Conservation (phyloP, 2,329 filamentous ascomycete genomes). For the Penicillium janthinellum region DNA sequence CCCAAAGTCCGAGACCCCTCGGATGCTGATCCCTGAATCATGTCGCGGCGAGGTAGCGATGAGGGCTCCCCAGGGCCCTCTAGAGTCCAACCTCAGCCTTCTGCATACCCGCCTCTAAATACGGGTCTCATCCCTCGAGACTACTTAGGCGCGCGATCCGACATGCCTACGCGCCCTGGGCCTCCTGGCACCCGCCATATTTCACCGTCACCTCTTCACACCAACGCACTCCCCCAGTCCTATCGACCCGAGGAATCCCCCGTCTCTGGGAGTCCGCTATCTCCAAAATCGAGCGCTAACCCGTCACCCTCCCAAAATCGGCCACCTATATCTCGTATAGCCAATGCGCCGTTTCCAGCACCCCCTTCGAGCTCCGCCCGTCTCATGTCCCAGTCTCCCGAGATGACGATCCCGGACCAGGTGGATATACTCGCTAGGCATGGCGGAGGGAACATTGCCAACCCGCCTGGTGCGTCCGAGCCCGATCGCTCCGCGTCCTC, state of each 20-base stretch:
- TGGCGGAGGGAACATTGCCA: slow-evolving; percentile 29
- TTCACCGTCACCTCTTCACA: slow-evolving; percentile 35
- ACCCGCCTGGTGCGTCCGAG: slow-evolving; percentile 29
- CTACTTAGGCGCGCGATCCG: slow-evolving; percentile 35
- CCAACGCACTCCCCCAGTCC: slow-evolving; percentile 28
- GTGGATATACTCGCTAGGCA: slow-evolving; percentile 25
- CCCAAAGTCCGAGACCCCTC: slow-evolving; percentile 15
- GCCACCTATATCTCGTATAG: slow-evolving; percentile 26
- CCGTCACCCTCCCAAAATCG: slow-evolving; percentile 25
- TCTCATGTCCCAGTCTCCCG: slow-evolving; percentile 21
- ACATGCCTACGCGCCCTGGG: slow-evolving; percentile 28
- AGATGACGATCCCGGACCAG: slow-evolving; percentile 20
- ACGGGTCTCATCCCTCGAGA: slow-evolving; percentile 40
- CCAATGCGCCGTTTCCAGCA: slow-evolving; percentile 35
- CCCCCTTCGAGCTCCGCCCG: slow-evolving; percentile 28
- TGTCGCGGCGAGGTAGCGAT: slow-evolving; percentile 39
- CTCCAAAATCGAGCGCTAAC: slow-evolving; percentile 28
- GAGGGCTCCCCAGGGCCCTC: slow-evolving; percentile 20
- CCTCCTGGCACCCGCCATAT: slow-evolving; percentile 32
- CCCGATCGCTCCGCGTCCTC: slow-evolving; percentile 30
- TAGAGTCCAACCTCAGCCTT: slow-evolving; percentile 15
- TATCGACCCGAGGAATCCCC: slow-evolving; percentile 24
- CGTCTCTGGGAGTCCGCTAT: slow-evolving; percentile 30
- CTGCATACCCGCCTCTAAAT: slow-evolving; percentile 18
- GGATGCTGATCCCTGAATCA: slow-evolving; percentile 32